Evolutionary conservation across 441 rosid species (phyloP).

Genomic region (Biscutella laevigata): DNA sequence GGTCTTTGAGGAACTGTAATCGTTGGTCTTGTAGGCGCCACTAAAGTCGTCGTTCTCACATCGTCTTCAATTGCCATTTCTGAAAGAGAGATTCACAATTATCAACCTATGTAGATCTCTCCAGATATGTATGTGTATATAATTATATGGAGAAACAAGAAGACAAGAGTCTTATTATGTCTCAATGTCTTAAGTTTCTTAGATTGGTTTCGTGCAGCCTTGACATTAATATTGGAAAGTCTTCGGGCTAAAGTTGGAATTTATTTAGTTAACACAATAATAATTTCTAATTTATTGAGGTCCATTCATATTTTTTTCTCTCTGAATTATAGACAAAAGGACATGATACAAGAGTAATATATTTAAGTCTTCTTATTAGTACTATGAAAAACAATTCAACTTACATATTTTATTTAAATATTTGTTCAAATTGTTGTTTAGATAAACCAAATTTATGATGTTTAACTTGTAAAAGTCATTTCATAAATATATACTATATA

Average conservation of each 20-base stretch:
- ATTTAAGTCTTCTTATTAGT: background rate
- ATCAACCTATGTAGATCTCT: background rate
- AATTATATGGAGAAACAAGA: too few species aligned
- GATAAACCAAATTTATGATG: constrained; percentile 7
- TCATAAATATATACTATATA: too few species aligned
- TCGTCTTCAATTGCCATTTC: constrained; percentile 36
- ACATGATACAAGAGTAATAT: too few species aligned
- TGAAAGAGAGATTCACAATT: background rate
- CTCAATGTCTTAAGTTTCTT: constrained; percentile 13
- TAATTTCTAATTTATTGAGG: constrained; percentile 8
- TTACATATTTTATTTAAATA: background rate
- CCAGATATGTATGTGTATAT: background rate
- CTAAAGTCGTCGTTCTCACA: constrained; percentile 26
- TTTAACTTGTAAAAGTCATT: constrained; percentile 26
- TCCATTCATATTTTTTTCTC: too few species aligned
- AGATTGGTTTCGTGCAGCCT: constrained; percentile 29
- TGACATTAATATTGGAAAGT: constrained; percentile 25
- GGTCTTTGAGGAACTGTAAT: constrained; percentile 59
- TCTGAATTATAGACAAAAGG: too few species aligned
- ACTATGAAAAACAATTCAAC: constrained; percentile 18
- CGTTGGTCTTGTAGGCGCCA: constrained; percentile 48
- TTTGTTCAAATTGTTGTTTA: background rate
- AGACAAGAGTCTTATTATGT: constrained; percentile 31
- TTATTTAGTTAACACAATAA: background rate
- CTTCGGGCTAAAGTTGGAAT: constrained; percentile 21